These are phyloP conservation scores for Penicillium sp. DNA, from an alignment of 2,329 filamentous ascomycete species.

Conservation along the genomic window DNA sequence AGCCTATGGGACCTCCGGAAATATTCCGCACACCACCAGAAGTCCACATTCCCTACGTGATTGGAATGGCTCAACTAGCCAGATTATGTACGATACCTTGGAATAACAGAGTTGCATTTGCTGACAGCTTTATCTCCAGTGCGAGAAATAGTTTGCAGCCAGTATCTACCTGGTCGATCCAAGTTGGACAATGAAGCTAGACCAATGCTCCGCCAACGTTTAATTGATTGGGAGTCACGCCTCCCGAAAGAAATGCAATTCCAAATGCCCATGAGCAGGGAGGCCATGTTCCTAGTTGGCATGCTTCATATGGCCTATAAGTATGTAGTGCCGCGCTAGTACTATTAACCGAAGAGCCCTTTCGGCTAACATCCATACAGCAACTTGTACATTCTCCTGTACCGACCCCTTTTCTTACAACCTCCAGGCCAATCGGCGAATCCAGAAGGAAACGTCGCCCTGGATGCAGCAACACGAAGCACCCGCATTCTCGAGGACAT, in stretches of 20 bases:
- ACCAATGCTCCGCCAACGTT: constrained; percentile 23
- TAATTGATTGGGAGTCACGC: constrained; percentile 35
- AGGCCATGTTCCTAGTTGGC: constrained; percentile 33
- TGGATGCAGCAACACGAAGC: constrained; percentile 41
- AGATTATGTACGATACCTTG: constrained; percentile 25
- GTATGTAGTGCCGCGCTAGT: constrained; percentile 15
- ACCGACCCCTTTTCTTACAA: constrained; percentile 38
- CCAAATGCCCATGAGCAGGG: constrained; percentile 22
- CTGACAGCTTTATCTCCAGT: constrained; percentile 16
- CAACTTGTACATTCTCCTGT: constrained; percentile 41
- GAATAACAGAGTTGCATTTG: background rate
- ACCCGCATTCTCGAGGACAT: constrained; percentile 44
- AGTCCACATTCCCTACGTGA: constrained; percentile 30
- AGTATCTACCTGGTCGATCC: constrained; percentile 25
- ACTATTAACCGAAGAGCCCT: background rate
- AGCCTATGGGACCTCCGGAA: constrained; percentile 18
- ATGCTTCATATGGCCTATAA: constrained; percentile 42
- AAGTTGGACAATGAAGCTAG: constrained; percentile 19
- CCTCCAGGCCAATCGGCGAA: constrained; percentile 21
- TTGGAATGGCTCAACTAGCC: constrained; percentile 36
- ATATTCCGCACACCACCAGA: constrained; percentile 26
- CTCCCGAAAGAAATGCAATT: constrained; percentile 32
- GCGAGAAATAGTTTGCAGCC: constrained; percentile 33
- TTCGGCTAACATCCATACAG: constrained; percentile 13
- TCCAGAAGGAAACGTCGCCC: constrained; percentile 33